A percentile compares a stretch with the other conserved stretches of the same genome.
phyloP scores from a whole-genome alignment of 805 yeast species.

The Candida cerambycidarum region DNA sequence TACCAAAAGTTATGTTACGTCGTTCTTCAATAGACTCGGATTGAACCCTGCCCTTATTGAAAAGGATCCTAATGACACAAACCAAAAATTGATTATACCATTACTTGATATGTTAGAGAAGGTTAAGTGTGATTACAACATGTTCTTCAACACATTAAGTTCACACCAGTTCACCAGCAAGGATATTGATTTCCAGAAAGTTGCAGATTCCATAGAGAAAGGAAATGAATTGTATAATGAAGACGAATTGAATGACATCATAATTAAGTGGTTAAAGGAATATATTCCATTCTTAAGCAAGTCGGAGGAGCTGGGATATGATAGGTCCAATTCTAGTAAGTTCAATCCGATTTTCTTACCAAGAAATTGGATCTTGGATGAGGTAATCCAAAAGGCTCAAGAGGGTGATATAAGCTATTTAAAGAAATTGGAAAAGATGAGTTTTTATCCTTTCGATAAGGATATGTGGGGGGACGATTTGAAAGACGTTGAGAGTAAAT shows the following conservation, averaged over 20 bases:
- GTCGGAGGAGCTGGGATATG: constrained; percentile 34
- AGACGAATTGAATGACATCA: constrained; percentile 40
- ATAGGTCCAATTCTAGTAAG: constrained; percentile 11
- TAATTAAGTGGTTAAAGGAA: constrained; percentile 51
- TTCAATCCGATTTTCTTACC: constrained; percentile 82
- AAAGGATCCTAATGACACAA: constrained; percentile 36
- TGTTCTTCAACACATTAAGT: constrained; percentile 70
- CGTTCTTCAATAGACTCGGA: constrained; percentile 71
- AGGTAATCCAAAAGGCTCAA: constrained; percentile 62
- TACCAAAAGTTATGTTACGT: constrained; percentile 53
- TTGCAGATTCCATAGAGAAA: constrained; percentile 3
- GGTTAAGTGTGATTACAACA: constrained; percentile 74
- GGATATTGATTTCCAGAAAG: constrained; percentile 5
- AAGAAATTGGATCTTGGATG: constrained; percentile 81
- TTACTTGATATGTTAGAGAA: constrained; percentile 59
- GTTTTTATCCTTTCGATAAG: constrained; percentile 69
- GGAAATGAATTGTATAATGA: constrained; percentile 16
- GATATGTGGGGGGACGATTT: constrained; percentile 65
- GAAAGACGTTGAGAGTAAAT: constrained; percentile 55
- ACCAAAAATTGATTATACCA: constrained; percentile 52
- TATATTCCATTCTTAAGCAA: constrained; percentile 48
- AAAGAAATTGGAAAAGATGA: constrained; percentile 66
- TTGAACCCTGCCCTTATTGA: constrained; percentile 42
- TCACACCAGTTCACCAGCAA: constrained; percentile 30
- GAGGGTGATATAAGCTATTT: constrained; percentile 53